Conservation (phyloP, 306 rosid species). For the Rosa persica region DNA sequence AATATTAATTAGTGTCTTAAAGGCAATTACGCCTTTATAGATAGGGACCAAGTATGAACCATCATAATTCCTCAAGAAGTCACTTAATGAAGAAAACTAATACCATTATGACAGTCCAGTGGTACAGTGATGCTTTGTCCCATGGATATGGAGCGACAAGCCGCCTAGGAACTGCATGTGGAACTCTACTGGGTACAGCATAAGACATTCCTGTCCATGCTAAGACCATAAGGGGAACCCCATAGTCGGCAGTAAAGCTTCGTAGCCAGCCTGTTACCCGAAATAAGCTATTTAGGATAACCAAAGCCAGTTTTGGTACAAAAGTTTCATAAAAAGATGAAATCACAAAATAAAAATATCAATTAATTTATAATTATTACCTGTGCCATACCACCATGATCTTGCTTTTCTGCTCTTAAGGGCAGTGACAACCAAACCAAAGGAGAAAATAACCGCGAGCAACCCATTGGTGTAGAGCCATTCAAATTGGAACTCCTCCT, state of each 20-base stretch:
- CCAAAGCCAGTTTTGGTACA: not conserved
- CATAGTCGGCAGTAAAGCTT: constrained; percentile 72
- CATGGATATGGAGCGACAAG: constrained; percentile 67
- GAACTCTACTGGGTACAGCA: constrained; percentile 47
- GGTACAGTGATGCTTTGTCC: constrained; percentile 69
- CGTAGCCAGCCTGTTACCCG: constrained; percentile 50
- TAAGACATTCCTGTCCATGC: constrained; percentile 80
- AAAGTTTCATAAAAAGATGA: not conserved
- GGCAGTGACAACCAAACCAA: constrained; percentile 60
- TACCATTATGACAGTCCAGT: constrained; percentile 82
- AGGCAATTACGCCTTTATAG: too few species aligned
- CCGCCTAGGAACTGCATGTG: constrained; percentile 82
- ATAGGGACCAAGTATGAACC: not conserved
- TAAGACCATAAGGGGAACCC: constrained; percentile 79
- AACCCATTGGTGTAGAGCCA: constrained; percentile 82
- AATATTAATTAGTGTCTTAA: not conserved
- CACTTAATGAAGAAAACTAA: not conserved
- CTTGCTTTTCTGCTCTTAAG: constrained; percentile 78
- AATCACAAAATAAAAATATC: too few species aligned
- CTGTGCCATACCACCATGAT: constrained; percentile 78
- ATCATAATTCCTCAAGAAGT: not conserved
- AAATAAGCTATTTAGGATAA: not conserved
- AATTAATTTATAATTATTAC: constrained; percentile 28
- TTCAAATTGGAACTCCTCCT: constrained; percentile 42
- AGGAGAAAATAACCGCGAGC: constrained; percentile 62